Conservation (phyloP, 129 eudicot genomes). For the Artemisia annua region DNA sequence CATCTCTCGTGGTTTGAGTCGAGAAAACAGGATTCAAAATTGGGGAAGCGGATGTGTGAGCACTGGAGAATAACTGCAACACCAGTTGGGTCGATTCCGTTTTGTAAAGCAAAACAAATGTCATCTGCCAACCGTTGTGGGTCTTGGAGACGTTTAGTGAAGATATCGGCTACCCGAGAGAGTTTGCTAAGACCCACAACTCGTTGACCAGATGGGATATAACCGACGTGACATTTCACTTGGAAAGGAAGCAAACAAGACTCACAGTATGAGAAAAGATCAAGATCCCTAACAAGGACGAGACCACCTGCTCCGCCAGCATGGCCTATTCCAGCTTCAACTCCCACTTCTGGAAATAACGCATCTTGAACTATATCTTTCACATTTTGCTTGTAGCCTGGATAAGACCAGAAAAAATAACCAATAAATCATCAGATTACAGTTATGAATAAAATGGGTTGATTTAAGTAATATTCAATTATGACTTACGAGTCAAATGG, state of each 20-base stretch:
- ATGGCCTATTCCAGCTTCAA: constrained; percentile 68
- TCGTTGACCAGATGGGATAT: constrained; percentile 85
- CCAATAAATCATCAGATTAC: too few species aligned
- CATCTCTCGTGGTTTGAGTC: constrained; percentile 54
- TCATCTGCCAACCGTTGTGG: constrained; percentile 90
- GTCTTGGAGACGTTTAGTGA: constrained; percentile 87
- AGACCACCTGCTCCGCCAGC: constrained; percentile 97
- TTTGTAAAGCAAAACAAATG: constrained; percentile 66
- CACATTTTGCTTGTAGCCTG: constrained; percentile 81
- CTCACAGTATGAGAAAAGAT: constrained; percentile 88
- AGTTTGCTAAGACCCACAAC: constrained; percentile 96
- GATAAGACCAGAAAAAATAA: constrained; percentile 5
- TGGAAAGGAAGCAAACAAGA: constrained; percentile 94
- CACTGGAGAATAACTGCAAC: constrained; percentile 86
- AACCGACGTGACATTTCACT: constrained; percentile 87
- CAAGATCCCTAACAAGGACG: constrained; percentile 87
- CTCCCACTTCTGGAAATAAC: constrained; percentile 88
- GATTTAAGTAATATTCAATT: too few species aligned
- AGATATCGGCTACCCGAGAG: constrained; percentile 87
- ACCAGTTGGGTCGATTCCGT: constrained; percentile 77
- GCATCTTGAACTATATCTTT: constrained; percentile 89
- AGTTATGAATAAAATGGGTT: too few species aligned
- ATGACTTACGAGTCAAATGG: too few species aligned
- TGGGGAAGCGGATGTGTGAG: constrained; percentile 72
- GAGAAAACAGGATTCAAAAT: constrained; percentile 43